A percentile compares a stretch with the other conserved stretches of the same genome.
These are phyloP conservation scores for Stenocarpella maydis DNA, from an alignment of 2,329 filamentous ascomycete species.

Conservation along the genomic window DNA sequence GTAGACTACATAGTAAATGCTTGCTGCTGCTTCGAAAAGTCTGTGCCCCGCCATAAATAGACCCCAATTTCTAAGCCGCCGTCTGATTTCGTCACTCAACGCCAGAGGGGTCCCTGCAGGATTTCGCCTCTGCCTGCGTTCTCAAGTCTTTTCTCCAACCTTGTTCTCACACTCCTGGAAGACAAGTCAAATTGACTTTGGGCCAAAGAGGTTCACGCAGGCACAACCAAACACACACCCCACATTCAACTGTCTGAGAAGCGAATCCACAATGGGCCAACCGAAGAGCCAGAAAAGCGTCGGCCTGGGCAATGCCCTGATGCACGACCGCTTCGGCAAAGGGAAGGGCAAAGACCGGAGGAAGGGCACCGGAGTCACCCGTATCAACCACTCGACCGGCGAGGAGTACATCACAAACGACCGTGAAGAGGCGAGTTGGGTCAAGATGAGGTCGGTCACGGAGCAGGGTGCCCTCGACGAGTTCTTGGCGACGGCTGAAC, in stretches of 20 bases:
- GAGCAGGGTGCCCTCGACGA: constrained; percentile 97
- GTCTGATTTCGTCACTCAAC: constrained; percentile 12
- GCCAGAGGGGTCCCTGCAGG: not conserved
- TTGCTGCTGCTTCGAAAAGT: constrained; percentile 23
- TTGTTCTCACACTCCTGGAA: not conserved
- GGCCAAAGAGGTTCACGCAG: not conserved
- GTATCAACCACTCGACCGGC: constrained; percentile 81
- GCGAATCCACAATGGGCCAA: constrained; percentile 57
- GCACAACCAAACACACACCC: not conserved
- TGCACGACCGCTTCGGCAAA: constrained; percentile 98
- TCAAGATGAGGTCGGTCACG: constrained; percentile 99
- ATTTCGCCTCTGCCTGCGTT: not conserved
- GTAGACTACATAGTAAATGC: no score
- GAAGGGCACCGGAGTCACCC: constrained; percentile 65
- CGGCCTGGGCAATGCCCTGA: constrained; percentile 94
- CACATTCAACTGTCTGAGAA: not conserved
- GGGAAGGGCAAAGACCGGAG: constrained; percentile 86
- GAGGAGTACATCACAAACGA: constrained; percentile 94
- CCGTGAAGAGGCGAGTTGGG: constrained; percentile 90
- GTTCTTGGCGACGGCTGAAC: constrained; percentile 92
- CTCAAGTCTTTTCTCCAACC: not conserved
- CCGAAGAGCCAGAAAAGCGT: constrained; percentile 96
- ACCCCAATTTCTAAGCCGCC: constrained; percentile 37
- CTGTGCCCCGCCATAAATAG: constrained; percentile 38
- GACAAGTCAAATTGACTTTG: not conserved